phyloP scores from a whole-genome alignment of 257 asterid species.

The Solanum megistacrolobum region DNA sequence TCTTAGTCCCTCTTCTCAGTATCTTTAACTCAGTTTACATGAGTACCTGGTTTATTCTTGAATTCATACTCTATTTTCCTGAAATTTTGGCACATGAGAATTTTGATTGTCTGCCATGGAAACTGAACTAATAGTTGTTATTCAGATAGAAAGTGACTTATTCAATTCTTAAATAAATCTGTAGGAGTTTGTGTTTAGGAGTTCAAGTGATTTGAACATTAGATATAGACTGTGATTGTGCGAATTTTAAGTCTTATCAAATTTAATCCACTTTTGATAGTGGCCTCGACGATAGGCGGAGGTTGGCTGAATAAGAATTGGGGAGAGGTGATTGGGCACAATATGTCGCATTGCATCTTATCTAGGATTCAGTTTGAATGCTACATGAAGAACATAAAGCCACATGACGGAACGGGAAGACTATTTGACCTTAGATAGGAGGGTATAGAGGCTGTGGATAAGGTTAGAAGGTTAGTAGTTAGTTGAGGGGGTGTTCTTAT shows the following conservation, averaged over 20 bases:
- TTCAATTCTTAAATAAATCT: neutral
- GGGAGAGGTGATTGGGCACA: neutral
- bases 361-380: neutral
- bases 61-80: neutral
- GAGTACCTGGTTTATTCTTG: neutral
- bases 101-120: neutral
- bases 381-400: neutral
- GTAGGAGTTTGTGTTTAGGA: neutral
- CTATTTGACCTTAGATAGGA: neutral
- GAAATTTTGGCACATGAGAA: neutral
- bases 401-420: neutral
- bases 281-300: neutral
- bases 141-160: neutral
- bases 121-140: neutral
- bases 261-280: neutral
- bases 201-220: neutral
- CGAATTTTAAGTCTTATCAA: neutral
- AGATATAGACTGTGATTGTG: neutral
- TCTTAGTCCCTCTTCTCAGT: neutral
- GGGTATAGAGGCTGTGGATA: neutral
- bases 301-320: neutral
- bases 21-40: neutral
- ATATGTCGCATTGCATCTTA: neutral
- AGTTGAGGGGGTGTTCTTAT: neutral
- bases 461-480: neutral